Conservation (phyloP, 1,139 yeast genomes). For the Pichia sp. region DNA sequence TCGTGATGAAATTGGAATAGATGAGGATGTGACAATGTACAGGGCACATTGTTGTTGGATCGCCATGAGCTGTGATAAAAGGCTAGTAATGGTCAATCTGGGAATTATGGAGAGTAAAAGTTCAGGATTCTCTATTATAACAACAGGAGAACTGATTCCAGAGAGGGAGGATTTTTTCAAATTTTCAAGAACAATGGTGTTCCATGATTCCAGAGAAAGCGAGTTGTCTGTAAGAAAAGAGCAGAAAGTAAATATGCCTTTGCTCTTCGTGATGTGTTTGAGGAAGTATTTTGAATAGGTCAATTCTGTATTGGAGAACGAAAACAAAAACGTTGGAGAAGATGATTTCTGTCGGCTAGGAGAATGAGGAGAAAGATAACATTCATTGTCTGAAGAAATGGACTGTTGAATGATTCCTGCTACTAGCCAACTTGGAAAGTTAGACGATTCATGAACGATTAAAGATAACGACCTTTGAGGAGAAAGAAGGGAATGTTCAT, state of each 20-base stretch:
- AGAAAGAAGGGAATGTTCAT: slow-evolving; percentile 36
- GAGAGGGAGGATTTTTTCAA: not conserved
- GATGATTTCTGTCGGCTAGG: slow-evolving; percentile 19
- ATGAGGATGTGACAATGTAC: slow-evolving; percentile 33
- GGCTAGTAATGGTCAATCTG: slow-evolving; percentile 33
- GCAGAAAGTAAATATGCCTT: slow-evolving; percentile 3
- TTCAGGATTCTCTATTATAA: slow-evolving; percentile 41
- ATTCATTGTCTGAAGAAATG: slow-evolving; percentile 32
- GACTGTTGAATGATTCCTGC: slow-evolving; percentile 46
- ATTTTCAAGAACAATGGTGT: not conserved
- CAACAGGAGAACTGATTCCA: not conserved
- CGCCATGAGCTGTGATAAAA: slow-evolving; percentile 37
- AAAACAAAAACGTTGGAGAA: slow-evolving; percentile 2
- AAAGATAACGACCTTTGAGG: slow-evolving; percentile 38
- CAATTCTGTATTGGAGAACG: slow-evolving; percentile 8
- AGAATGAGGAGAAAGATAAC: slow-evolving; percentile 31
- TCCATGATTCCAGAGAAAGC: slow-evolving; percentile 1
- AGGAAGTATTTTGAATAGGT: slow-evolving; percentile 11
- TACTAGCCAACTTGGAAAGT: slow-evolving; percentile 65
- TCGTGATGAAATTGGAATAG: slow-evolving; percentile 38
- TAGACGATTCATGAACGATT: slow-evolving; percentile 56
- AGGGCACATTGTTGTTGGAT: slow-evolving; percentile 40
- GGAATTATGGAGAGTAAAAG: slow-evolving; percentile 44
- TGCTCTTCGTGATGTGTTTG: slow-evolving; percentile 12
- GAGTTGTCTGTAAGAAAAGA: slow-evolving; percentile 10